phyloP scores from a whole-genome alignment of 2,329 filamentous ascomycete genomes.

The Arachnopeziza araneosa region DNA sequence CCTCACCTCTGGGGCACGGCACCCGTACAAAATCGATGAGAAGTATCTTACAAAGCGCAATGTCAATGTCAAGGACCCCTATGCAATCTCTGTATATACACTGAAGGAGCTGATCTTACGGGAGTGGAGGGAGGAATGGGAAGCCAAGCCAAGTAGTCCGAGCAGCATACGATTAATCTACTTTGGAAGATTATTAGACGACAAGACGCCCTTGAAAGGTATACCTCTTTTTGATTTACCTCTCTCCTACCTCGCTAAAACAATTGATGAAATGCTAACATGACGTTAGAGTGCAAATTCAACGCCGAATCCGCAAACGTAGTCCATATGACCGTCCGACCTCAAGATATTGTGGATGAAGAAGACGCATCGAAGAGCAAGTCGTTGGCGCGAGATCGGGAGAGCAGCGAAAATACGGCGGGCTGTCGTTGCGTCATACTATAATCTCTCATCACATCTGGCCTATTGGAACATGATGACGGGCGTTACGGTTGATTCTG shows the following conservation, averaged over 20 bases:
- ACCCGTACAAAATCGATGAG: conserved; percentile 86
- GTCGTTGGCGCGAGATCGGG: conserved; percentile 38
- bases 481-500: neutral
- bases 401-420: conserved; percentile 50
- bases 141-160: conserved; percentile 76
- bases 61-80: conserved; percentile 74
- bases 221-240: conserved; percentile 31
- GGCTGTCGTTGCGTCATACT: conserved; percentile 62
- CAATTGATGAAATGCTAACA: neutral
- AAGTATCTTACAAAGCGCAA: conserved; percentile 78
- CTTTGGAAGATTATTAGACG: conserved; percentile 85
- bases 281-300: conserved; percentile 66
- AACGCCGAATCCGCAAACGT: conserved; percentile 71
- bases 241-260: neutral
- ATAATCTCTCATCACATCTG: conserved; percentile 30
- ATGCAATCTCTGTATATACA: conserved; percentile 87
- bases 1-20: conserved; percentile 73
- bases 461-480: neutral
- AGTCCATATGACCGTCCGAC: conserved; percentile 90
- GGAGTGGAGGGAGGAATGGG: conserved; percentile 93
- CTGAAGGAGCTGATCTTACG: conserved; percentile 89
- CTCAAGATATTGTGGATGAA: conserved; percentile 77
- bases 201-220: conserved; percentile 83
- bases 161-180: conserved; percentile 87
- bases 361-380: conserved; percentile 38